phyloP scores from a whole-genome alignment of 2,329 filamentous ascomycete species.

The Periconia sp. region DNA sequence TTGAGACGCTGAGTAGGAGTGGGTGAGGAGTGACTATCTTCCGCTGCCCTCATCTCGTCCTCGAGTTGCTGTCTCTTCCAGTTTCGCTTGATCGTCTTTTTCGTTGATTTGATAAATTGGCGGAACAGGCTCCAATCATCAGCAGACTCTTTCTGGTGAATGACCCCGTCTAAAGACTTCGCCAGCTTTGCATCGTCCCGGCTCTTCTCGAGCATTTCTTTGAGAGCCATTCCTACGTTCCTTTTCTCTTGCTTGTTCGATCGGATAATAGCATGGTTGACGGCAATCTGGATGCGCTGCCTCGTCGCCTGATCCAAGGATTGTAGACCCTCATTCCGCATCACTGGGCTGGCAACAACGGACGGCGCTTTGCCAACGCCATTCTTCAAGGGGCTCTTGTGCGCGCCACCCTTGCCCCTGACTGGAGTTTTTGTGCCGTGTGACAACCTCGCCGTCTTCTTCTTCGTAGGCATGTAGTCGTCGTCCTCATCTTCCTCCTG shows the following conservation, averaged over 20 bases:
- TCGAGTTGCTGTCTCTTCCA: slow-evolving; percentile 28
- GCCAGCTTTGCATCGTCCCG: slow-evolving; percentile 43
- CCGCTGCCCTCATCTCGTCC: slow-evolving; percentile 21
- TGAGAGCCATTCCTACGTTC: slow-evolving; percentile 44
- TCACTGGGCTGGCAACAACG: slow-evolving; percentile 21
- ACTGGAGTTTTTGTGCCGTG: slow-evolving; percentile 37
- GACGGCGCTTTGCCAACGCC: slow-evolving; percentile 25
- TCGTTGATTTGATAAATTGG: slow-evolving; percentile 50
- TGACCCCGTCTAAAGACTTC: slow-evolving; percentile 50
- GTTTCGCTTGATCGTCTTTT: slow-evolving; percentile 46
- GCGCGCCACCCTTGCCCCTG: slow-evolving; percentile 42
- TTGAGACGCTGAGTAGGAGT: slow-evolving; percentile 18
- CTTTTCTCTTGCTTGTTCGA: slow-evolving; percentile 43
- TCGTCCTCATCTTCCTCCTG: slow-evolving; percentile 54
- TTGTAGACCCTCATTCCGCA: slow-evolving; percentile 12
- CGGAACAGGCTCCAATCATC: slow-evolving; percentile 51
- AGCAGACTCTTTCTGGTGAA: slow-evolving; percentile 47
- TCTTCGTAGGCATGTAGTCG: slow-evolving; percentile 52
- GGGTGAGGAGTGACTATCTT: slow-evolving; percentile 40
- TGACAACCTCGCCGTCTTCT: slow-evolving; percentile 35
- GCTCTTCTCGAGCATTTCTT: slow-evolving; percentile 51
- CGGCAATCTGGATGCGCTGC: slow-evolving; percentile 41
- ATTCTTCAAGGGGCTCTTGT: slow-evolving; percentile 38
- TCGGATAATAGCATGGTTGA: slow-evolving; percentile 52
- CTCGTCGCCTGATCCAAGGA: slow-evolving; percentile 7